Base-by-base conservation (phyloP, 805 yeast species). In the Komagataella pastoris region DNA sequence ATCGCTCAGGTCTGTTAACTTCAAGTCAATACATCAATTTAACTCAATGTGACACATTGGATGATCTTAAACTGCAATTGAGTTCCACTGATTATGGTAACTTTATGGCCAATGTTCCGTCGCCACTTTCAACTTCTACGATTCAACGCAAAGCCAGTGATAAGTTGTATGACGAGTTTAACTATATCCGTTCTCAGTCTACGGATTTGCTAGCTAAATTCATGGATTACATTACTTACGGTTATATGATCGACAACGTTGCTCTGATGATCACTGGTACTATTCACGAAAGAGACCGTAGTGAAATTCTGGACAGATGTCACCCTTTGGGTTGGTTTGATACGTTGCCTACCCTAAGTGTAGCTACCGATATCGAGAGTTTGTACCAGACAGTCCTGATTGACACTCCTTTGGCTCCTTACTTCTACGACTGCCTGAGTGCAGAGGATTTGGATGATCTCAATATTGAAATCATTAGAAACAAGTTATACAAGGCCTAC, bases 281-380 rank as follows among this genome's bases (percentile, higher is more conserved):
- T 0, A 79, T 93, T 55, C 99, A 93, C 65, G 95, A 90, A 62
- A 79, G 98, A 61, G 97, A 95, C 67, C 81, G 87, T 62, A 69
- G 80, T 46, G 99, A 93, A 62, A 84, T 95, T 50, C 75, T 93
- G 61, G 81, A 81, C 54, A 82, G 97, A 64, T 89, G 97, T 65
- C 96, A 93, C 65, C 99, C 99, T 0, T 74, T 93, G 59, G 99
- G 99, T 47, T 90, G 97, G 97, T 93, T 93, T 62, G 99, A 93
- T 59, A 91, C 98, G 6, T 78, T 93, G 58, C 99, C 99, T 43
- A 91, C 98, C 0, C 75, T 93, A 53, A 80, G 93, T 14, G 93
- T 91, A 49, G 97, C 98, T 49, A 88, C 97, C 2, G 98, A 91
- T 67, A 80, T 91, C 53, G 96, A 89, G 60, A 81, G 93, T n/a